Conservation (phyloP, 2,329 filamentous ascomycete species). For the Penicillium concentricum region DNA sequence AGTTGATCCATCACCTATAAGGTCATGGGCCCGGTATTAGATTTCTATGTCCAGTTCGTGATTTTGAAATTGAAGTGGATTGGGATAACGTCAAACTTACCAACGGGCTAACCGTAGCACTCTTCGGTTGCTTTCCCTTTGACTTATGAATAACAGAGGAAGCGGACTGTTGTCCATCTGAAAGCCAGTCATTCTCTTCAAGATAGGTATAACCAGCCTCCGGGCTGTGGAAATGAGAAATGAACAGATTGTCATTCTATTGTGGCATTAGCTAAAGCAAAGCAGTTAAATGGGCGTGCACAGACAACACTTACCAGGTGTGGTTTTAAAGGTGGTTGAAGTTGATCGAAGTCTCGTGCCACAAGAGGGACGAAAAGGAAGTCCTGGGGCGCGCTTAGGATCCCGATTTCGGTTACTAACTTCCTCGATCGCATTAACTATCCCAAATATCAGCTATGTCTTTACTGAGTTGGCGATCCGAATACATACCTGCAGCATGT, state of each 20-base stretch:
- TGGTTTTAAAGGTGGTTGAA: conserved; percentile 36
- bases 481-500: conserved; percentile 59
- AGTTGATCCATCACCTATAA: conserved; percentile 56
- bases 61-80: neutral
- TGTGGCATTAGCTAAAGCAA: neutral
- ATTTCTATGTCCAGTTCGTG: neutral
- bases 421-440: conserved; percentile 77
- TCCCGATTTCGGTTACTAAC: conserved; percentile 71
- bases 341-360: conserved; percentile 31
- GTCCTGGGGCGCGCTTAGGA: conserved; percentile 70
- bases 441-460: conserved; percentile 30
- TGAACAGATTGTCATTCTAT: conserved; percentile 77
- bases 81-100: conserved; percentile 15
- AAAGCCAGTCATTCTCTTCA: conserved; percentile 56
- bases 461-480: neutral
- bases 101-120: conserved; percentile 22
- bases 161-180: conserved; percentile 35
- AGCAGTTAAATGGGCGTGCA: neutral
- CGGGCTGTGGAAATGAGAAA: conserved; percentile 79
- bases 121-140: conserved; percentile 16
- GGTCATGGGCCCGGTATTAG: neutral
- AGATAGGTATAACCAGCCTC: conserved; percentile 72
- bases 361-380: conserved; percentile 82
- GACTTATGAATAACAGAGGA: conserved; percentile 39
- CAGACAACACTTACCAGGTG: conserved; percentile 39